phyloP scores from a whole-genome alignment of 2,329 filamentous ascomycete species.

The Colletotrichum sp. region DNA sequence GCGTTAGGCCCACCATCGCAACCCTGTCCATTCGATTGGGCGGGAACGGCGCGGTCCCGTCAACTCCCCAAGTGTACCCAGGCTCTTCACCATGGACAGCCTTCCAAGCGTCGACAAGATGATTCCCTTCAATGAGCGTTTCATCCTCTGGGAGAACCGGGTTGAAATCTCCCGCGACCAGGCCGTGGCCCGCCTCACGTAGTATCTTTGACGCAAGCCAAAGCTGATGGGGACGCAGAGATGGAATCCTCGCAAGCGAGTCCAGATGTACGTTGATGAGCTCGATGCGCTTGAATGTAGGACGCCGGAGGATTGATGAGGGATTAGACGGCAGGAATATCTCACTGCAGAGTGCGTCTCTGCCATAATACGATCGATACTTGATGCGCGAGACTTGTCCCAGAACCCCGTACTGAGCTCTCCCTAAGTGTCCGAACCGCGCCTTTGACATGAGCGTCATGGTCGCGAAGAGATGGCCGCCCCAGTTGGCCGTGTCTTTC shows the following conservation, averaged over 20 bases:
- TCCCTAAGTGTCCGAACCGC: constrained; percentile 21
- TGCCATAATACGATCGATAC: constrained; percentile 32
- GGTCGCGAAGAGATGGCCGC: constrained; percentile 27
- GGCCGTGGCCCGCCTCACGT: constrained; percentile 27
- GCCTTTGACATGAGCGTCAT: constrained; percentile 32
- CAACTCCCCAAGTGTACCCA: constrained; percentile 42
- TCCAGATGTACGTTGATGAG: constrained; percentile 46
- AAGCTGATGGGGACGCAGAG: constrained; percentile 34
- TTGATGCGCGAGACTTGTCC: constrained; percentile 36
- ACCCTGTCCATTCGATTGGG: constrained; percentile 42
- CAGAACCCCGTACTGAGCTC: constrained; percentile 4
- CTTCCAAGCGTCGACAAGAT: constrained; percentile 39
- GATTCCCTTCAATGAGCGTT: constrained; percentile 31
- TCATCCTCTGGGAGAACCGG: constrained; percentile 38
- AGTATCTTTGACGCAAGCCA: constrained; percentile 30
- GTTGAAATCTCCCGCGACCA: constrained; percentile 47
- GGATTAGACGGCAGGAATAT: constrained; percentile 24
- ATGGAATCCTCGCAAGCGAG: constrained; percentile 32
- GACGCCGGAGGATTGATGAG: neutral
- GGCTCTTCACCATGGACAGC: constrained; percentile 28
- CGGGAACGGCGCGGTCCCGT: constrained; percentile 35
- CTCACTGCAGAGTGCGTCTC: constrained; percentile 41
- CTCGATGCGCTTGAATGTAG: constrained; percentile 19
- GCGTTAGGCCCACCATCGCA: constrained; percentile 30
- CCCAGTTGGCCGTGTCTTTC: constrained; percentile 25